These are phyloP conservation scores for Protoeuglena noctilucae DNA, from an alignment of 139 green algal species.

Conservation along the genomic window DNA sequence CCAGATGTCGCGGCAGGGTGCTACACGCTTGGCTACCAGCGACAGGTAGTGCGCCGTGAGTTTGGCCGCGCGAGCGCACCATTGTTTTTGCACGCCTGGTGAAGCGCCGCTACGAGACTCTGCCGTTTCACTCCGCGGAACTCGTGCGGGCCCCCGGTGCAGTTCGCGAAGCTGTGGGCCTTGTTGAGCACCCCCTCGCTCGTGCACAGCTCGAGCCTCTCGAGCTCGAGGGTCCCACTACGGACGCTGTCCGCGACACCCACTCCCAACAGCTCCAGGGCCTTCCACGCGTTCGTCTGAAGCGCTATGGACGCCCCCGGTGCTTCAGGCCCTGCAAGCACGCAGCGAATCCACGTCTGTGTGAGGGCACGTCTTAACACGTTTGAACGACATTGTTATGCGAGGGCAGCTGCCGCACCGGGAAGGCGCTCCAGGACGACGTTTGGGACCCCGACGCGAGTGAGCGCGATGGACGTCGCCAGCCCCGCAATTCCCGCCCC, in stretches of 20 bases:
- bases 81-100: no score
- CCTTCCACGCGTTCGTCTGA: constrained; percentile 57
- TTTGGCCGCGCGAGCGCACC: background rate
- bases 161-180: constrained; percentile 32
- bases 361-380: background rate
- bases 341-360: background rate
- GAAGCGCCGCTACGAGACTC: no score
- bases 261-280: constrained; percentile 43
- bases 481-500: constrained; percentile 51
- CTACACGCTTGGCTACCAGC: no score
- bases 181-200: no score
- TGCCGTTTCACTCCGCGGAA: constrained; percentile 51
- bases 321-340: background rate
- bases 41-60: background rate
- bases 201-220: constrained; percentile 30
- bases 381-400: no score
- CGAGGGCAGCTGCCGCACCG: no score
- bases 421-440: constrained; percentile 32
- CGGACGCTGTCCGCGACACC: constrained; percentile 25
- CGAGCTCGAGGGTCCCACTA: background rate
- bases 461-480: constrained; percentile 35
- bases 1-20: no score
- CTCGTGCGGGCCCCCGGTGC: constrained; percentile 40
- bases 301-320: constrained; percentile 44
- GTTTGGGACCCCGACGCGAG: constrained; percentile 32